Conservation (phyloP, 2,329 filamentous ascomycete species). For the Stagonosporopsis cucurbitacearum region DNA sequence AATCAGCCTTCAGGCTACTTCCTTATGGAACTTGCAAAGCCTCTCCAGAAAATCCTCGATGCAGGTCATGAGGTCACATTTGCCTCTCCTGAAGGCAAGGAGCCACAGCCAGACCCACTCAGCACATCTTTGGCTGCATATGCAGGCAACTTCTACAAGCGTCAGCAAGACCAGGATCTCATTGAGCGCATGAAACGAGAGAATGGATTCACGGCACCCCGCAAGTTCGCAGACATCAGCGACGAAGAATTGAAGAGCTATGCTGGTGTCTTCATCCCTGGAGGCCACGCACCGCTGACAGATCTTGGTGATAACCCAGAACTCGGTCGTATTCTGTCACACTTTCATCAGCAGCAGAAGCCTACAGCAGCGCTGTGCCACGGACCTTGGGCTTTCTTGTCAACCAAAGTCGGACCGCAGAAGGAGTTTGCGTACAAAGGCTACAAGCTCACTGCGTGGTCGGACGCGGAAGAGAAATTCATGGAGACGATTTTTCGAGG, state of each 20-base stretch:
- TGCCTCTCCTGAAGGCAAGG: constrained; percentile 53
- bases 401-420: constrained; percentile 47
- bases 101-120: constrained; percentile 52
- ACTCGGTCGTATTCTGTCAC: constrained; percentile 51
- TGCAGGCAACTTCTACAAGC: constrained; percentile 56
- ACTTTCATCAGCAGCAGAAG: constrained; percentile 52
- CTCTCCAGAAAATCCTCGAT: constrained; percentile 37
- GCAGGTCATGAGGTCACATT: constrained; percentile 54
- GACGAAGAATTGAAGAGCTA: constrained; percentile 51
- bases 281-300: constrained; percentile 54
- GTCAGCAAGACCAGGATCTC: constrained; percentile 49
- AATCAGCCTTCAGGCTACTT: constrained; percentile 41
- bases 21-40: constrained; percentile 44
- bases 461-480: constrained; percentile 54
- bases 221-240: constrained; percentile 49
- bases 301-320: constrained; percentile 53
- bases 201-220: constrained; percentile 51
- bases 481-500: constrained; percentile 55
- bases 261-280: constrained; percentile 54
- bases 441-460: constrained; percentile 56
- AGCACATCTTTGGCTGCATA: constrained; percentile 53
- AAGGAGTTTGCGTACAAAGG: constrained; percentile 54
- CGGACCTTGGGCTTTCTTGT: constrained; percentile 55
- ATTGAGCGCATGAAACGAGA: constrained; percentile 55
- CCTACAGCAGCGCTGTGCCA: constrained; percentile 57